Conservation (phyloP, 345 rosid species). For the Syzygium grande region DNA sequence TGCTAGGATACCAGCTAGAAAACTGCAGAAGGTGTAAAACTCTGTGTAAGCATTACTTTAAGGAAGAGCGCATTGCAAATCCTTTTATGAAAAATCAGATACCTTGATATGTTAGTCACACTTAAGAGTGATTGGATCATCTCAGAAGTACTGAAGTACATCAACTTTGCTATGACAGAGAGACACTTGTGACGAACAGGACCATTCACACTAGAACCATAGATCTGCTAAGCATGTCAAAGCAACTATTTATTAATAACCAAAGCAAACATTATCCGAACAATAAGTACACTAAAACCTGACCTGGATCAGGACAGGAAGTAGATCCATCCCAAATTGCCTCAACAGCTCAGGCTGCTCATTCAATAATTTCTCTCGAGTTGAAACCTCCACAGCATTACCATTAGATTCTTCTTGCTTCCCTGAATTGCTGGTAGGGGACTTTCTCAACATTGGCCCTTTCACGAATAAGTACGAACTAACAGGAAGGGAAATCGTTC, state of each 20-base stretch:
- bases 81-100: not conserved
- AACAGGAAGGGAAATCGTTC: slow-evolving; percentile 81
- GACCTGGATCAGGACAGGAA: slow-evolving; percentile 95
- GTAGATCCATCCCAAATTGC: slow-evolving; percentile 96
- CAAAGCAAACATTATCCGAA: not conserved
- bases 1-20: slow-evolving; percentile 96
- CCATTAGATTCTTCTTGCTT: slow-evolving; percentile 60
- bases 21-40: slow-evolving; percentile 31
- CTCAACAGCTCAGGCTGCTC: slow-evolving; percentile 92
- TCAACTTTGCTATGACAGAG: slow-evolving; percentile 87
- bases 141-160: slow-evolving; percentile 87
- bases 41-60: not conserved
- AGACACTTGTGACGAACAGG: slow-evolving; percentile 97
- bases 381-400: slow-evolving; percentile 47
- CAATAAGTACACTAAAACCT: slow-evolving; percentile 1
- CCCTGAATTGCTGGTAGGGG: slow-evolving; percentile 54
- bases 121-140: slow-evolving; percentile 84
- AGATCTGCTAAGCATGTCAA: slow-evolving; percentile 52
- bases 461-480: slow-evolving; percentile 58
- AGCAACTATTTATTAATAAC: not conserved
- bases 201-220: slow-evolving; percentile 94
- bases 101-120: slow-evolving; percentile 93
- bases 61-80: not conserved
- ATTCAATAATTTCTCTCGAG: slow-evolving; percentile 72
- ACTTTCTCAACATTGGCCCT: slow-evolving; percentile 63